These are phyloP conservation scores for barley (Hordeum vulgare) DNA, from an alignment of 176 grass and related monocot genomes.

Conservation along the genomic window MorexV3_pseudomolecules_assembly NC_058523.1:459097427-459097926, in stretches of 20 bases:
- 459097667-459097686: background rate
- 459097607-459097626: conserved; percentile 8
- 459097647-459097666: background rate
- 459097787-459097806: background rate
- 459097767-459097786: background rate
- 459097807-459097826: background rate
- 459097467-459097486: conserved; percentile 40
- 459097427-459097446: background rate
- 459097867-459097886: background rate
- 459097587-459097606: conserved; percentile 26
- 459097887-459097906: background rate
- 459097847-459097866: too few relatives aligned
- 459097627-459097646: too few relatives aligned
- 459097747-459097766: background rate
- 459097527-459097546: background rate
- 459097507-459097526: conserved; percentile 6
- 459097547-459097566: conserved; percentile 23
- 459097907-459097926: background rate
- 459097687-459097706: background rate
- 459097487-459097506: conserved; percentile 20
- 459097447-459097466: conserved; percentile 42
- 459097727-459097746: background rate
- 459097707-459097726: background rate
- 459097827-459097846: too few relatives aligned
- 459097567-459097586: background rate